These are phyloP conservation scores for Arxiozyma slooffiae DNA, from an alignment of 1,139 yeast genomes.

Conservation along the genomic window DNA sequence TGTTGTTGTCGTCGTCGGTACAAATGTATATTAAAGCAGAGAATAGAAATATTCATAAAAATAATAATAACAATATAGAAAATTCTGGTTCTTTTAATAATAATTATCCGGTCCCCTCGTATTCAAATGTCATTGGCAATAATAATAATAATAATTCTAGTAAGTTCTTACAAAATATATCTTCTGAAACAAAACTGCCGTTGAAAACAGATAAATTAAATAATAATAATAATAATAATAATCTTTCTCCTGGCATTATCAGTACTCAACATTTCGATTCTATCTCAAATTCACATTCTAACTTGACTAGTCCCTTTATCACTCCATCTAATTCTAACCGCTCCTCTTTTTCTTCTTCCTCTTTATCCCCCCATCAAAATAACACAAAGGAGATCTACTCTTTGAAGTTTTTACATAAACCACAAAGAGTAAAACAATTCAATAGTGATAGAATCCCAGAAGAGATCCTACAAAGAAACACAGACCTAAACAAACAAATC, in stretches of 20 bases:
- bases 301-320: neutral
- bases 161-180: neutral
- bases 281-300: neutral
- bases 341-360: neutral
- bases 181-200: neutral
- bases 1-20: neutral
- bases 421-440: constrained; percentile 18
- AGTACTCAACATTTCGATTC: neutral
- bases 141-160: neutral
- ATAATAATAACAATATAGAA: neutral
- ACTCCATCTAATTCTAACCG: neutral
- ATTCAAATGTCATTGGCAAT: neutral
- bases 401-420: constrained; percentile 22
- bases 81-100: constrained; percentile 4
- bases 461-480: constrained; percentile 19
- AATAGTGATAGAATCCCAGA: constrained; percentile 15
- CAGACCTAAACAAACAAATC: constrained; percentile 19
- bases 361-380: neutral
- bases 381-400: constrained; percentile 10
- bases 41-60: neutral
- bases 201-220: neutral
- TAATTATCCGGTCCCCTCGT: neutral
- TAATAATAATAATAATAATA: neutral
- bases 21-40: constrained; percentile 14
- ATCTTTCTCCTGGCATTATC: neutral